Evolutionary conservation across 2,329 filamentous ascomycete species (phyloP), one percentile per base, ranked within the genome.

Genomic region (Epichloe amarillans): DNA sequence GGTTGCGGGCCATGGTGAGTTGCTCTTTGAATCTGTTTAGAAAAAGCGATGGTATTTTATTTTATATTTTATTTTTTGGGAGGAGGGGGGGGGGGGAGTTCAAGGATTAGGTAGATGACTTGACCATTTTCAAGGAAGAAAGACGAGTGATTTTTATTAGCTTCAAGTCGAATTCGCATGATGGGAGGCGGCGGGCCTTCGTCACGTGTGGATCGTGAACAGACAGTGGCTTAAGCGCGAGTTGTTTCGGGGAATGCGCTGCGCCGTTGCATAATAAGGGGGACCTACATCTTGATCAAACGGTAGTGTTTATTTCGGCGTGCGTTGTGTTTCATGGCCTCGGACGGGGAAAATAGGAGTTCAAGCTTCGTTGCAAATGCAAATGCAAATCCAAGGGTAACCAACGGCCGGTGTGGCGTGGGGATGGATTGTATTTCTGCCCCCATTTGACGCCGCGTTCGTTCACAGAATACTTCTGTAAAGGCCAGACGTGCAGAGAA

Each of bases 1-100:
- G 75, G 4, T 48, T 42, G 2, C 77, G 69, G 5, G 56, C 51
- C 64, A 66, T 65, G 23, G 11, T 42, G 46, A 2, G 19, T 14
- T 30, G 37, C 36, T 21, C 38, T 21, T 12, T 11, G 2, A 10
- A 30, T 10, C 26, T 10, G 26, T 4, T 30, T 30, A 4, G 26
- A 30, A 10, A 4, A 4, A 30, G 26, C 26, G 8, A 30, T 30
- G 8, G 26, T 30, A 1, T 26, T 26, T 1, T 2, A 3, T 1
- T 30, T 30, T n/a, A n/a, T n/a, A n/a, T n/a, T n/a, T n/a, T n/a
- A n/a, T 10, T 30, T 30, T 30, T 23, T 5, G 1, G 7, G 8
- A 3, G 7, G 7, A 8, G 1, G 2, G 1, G 8, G 1, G 3
- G 1, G 26, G 1, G 26, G 1, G 3, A 4, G 3, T 26, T 23